Evolutionary conservation across 2,329 filamentous ascomycete species (phyloP).

Genomic region (Amesomyces nigricolor): DNA sequence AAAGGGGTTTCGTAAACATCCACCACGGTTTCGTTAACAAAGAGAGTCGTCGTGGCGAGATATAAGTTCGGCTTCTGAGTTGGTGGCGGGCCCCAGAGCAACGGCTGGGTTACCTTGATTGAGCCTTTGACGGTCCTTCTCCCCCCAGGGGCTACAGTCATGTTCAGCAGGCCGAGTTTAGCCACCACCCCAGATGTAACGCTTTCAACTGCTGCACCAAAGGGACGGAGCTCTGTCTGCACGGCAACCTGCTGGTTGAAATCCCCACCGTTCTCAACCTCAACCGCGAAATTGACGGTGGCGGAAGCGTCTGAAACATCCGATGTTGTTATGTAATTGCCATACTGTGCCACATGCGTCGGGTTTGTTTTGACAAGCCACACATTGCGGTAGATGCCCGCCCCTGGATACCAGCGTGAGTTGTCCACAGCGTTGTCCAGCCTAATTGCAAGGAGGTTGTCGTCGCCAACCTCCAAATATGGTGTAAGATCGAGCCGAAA

Average conservation of each 20-base stretch:
- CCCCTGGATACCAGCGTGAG: constrained; percentile 51
- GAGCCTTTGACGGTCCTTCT: constrained; percentile 31
- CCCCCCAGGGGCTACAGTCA: constrained; percentile 7
- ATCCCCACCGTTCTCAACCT: constrained; percentile 40
- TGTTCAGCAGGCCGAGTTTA: background rate
- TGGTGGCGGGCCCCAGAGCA: constrained; percentile 45
- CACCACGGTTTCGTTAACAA: constrained; percentile 23
- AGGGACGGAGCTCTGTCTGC: constrained; percentile 17
- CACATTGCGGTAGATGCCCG: constrained; percentile 48
- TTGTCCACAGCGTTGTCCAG: constrained; percentile 44
- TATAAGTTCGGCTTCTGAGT: constrained; percentile 44
- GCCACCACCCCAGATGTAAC: background rate
- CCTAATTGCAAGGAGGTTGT: constrained; percentile 45
- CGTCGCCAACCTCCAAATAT: constrained; percentile 31
- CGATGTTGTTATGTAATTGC: constrained; percentile 44
- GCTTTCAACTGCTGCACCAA: background rate
- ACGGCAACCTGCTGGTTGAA: constrained; percentile 34
- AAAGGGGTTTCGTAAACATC: constrained; percentile 44
- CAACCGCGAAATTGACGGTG: constrained; percentile 38
- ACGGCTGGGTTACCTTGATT: constrained; percentile 34
- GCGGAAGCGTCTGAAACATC: constrained; percentile 41
- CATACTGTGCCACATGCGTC: constrained; percentile 44
- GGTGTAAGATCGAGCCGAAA: constrained; percentile 47
- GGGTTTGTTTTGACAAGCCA: constrained; percentile 46
- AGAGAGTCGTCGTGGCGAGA: constrained; percentile 40